Conservation (phyloP, 768 basidiomycete species). For the Lentinula sp. region DNA sequence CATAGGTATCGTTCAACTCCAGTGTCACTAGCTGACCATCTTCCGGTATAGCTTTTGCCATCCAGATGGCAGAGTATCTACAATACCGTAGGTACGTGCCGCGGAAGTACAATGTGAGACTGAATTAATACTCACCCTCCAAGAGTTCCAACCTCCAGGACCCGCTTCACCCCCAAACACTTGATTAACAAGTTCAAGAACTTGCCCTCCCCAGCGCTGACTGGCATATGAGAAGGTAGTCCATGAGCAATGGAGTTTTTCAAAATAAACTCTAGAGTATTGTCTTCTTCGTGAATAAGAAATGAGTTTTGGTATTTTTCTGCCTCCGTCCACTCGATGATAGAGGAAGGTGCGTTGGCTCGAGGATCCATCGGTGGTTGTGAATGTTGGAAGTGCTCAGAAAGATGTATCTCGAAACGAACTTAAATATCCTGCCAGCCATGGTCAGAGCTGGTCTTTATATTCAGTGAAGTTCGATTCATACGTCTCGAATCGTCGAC, state of each 20-base stretch:
- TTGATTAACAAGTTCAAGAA: conserved; percentile 46
- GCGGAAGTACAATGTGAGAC: not conserved
- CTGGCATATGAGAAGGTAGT: conserved; percentile 43
- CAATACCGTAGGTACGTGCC: not conserved
- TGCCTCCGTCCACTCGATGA: conserved; percentile 43
- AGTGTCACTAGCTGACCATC: conserved; percentile 44
- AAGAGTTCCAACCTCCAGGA: conserved; percentile 63
- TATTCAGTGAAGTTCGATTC: not conserved
- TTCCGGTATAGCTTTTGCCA: conserved; percentile 38
- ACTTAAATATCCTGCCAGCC: not conserved
- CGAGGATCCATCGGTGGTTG: not conserved
- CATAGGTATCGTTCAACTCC: conserved; percentile 40
- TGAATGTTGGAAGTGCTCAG: not conserved
- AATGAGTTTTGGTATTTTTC: conserved; percentile 54
- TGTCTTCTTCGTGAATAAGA: conserved; percentile 35
- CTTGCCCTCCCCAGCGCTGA: conserved; percentile 51
- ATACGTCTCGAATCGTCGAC: not conserved
- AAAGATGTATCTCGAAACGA: not conserved
- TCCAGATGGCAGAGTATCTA: conserved; percentile 39
- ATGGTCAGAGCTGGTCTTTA: not conserved
- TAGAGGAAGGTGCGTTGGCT: conserved; percentile 6
- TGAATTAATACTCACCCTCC: conserved; percentile 40
- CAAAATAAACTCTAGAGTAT: conserved; percentile 31
- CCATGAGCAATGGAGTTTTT: conserved; percentile 35
- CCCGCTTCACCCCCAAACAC: conserved; percentile 46